Percentiles rank a stretch among this genome's conserved stretches.
phyloP scores from a whole-genome alignment of 176 grass and related monocot species.

The Otatea glauca region DNA sequence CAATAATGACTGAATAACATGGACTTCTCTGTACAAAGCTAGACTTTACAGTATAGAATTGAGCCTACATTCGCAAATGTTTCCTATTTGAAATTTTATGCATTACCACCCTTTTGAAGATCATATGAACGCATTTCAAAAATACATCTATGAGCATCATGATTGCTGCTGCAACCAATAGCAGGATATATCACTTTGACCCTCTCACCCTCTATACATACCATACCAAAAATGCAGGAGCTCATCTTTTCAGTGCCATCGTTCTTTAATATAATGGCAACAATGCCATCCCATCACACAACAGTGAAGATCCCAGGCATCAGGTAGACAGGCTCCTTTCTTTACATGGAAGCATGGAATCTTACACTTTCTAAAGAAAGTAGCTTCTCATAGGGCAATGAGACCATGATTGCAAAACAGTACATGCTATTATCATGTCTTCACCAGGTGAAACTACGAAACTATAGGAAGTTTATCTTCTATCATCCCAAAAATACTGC shows the following conservation, averaged over 20 bases:
- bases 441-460: constrained; percentile 19
- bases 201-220: not conserved
- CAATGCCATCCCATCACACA: not conserved
- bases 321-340: not conserved
- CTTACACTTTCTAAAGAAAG: constrained; percentile 7
- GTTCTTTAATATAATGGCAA: not conserved
- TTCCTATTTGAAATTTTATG: not conserved
- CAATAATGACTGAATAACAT: not conserved
- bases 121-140: constrained; percentile 6
- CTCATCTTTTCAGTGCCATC: constrained; percentile 7
- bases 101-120: not conserved
- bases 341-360: constrained; percentile 22
- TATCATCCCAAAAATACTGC: not conserved
- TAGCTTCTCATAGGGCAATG: not conserved
- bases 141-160: not conserved
- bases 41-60: constrained; percentile 1
- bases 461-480: not conserved
- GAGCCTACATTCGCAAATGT: constrained; percentile 15
- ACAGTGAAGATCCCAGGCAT: constrained; percentile 8
- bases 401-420: constrained; percentile 6
- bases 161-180: constrained; percentile 14
- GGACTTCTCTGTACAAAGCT: constrained; percentile 14
- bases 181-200: not conserved
- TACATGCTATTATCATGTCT: constrained; percentile 9
- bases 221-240: not conserved